Evolutionary conservation across 345 rosid species (phyloP).

Genomic region (Eutrema heterophyllum): DNA sequence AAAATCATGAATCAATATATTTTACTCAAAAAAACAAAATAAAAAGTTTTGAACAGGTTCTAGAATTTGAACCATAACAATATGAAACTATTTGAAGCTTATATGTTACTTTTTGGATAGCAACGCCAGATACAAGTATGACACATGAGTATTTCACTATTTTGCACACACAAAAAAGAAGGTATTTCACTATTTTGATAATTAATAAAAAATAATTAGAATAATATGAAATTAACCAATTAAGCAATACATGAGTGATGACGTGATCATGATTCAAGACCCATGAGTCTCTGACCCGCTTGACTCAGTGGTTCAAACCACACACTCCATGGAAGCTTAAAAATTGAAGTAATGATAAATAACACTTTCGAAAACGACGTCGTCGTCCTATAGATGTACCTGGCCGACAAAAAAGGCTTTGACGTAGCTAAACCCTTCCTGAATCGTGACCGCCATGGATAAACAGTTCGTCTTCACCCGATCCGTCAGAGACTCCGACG

Average conservation of each 20-base stretch:
- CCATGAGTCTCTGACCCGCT: not conserved
- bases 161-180: no score
- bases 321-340: not conserved
- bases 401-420: constrained; percentile 45
- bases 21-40: not conserved
- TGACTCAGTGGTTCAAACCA: not conserved
- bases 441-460: constrained; percentile 39
- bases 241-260: not conserved
- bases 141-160: not conserved
- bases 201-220: not conserved
- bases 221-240: not conserved
- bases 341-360: not conserved
- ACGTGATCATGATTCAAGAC: not conserved
- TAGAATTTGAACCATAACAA: not conserved
- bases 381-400: constrained; percentile 15
- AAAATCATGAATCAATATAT: not conserved
- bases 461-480: constrained; percentile 36
- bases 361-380: not conserved
- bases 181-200: not conserved
- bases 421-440: constrained; percentile 44
- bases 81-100: not conserved
- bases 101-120: no score
- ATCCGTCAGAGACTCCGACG: constrained; percentile 26
- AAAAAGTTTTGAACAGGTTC: not conserved
- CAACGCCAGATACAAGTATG: not conserved